Evolutionary conservation across 805 yeast species (phyloP).

Genomic region (Barnettozyma sucrosica): DNA sequence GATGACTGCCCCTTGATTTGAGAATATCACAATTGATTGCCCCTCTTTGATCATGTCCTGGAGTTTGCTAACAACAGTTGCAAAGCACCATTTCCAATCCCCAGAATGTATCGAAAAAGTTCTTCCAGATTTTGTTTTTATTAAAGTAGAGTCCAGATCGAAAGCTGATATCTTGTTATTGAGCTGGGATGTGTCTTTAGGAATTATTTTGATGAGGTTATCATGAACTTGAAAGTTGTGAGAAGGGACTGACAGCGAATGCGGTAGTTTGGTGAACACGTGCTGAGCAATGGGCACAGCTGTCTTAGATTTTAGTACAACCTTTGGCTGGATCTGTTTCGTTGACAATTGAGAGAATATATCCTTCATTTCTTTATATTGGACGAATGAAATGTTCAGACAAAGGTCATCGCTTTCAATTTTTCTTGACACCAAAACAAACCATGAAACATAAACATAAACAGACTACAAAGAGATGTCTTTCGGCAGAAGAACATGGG

Average conservation of each 20-base stretch:
- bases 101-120: conserved; percentile 49
- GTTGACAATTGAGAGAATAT: neutral
- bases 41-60: conserved; percentile 7
- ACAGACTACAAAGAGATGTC: conserved; percentile 3
- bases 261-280: neutral
- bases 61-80: conserved; percentile 18
- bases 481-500: conserved; percentile 69
- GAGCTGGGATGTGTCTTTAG: conserved; percentile 18
- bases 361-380: neutral
- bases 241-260: neutral
- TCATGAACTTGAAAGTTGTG: conserved; percentile 27
- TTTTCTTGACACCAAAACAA: neutral
- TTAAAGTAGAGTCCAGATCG: conserved; percentile 81
- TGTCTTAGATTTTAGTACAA: neutral
- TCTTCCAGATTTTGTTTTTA: conserved; percentile 56
- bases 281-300: neutral
- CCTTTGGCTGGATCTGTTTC: neutral
- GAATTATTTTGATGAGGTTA: conserved; percentile 38
- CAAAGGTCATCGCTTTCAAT: no score
- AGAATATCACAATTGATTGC: conserved; percentile 54
- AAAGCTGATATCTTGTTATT: conserved; percentile 42
- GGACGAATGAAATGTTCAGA: neutral
- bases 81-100: conserved; percentile 74
- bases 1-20: conserved; percentile 77
- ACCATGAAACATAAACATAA: neutral